Base-by-base conservation (phyloP, 805 yeast species). In the Saturnispora saitoi region DNA sequence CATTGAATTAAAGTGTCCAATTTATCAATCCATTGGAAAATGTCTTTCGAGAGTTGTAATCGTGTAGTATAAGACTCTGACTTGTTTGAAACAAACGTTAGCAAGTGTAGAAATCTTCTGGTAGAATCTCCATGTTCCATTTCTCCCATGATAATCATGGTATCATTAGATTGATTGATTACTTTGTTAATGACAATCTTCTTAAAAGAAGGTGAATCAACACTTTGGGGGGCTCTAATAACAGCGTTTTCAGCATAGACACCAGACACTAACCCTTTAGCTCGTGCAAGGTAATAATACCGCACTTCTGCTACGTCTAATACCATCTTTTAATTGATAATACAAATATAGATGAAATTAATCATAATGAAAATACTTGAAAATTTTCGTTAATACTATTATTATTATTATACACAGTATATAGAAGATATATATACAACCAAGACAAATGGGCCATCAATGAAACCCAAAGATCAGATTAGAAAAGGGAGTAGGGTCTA, bases 381-480 rank as follows among this genome's bases (percentile, higher is more conserved):
- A 34, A 15, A 17, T 34, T 34, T 34, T 20, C 10, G 17, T 34
- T 34, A 34, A 12, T 34, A 34, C 20, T 17, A 34, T 24, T 24
- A 24, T 24, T 24, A 24, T 24, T 24, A 24, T 32, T n/a, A 32
- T 15, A 14, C 10, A 32, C n/a, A 14, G 10, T 32, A n/a, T 17
- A 32, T 24, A 24, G 8, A 24, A 15, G 10, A 14, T 11, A 39
- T 39, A 19, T 26, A 39, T 24, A n/a, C n/a, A 26, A 14, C 10
- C 20, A 28, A 19, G 11, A 12, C 3, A 17, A 12, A 12, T n/a
- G n/a, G n/a, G 4, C 11, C 14, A 4, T 32, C 11, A 42, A 31
- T 42, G 36, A 22, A 42, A 42, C 15, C 45, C 45, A 28, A 36
- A 39, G 22, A 51, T 10, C 54, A 52, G 43, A 47, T 75, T 51